Evolutionary conservation across 805 yeast genomes (phyloP), one percentile per base, ranked within the genome.

Genomic region (Metschnikowia vanudenii): DNA sequence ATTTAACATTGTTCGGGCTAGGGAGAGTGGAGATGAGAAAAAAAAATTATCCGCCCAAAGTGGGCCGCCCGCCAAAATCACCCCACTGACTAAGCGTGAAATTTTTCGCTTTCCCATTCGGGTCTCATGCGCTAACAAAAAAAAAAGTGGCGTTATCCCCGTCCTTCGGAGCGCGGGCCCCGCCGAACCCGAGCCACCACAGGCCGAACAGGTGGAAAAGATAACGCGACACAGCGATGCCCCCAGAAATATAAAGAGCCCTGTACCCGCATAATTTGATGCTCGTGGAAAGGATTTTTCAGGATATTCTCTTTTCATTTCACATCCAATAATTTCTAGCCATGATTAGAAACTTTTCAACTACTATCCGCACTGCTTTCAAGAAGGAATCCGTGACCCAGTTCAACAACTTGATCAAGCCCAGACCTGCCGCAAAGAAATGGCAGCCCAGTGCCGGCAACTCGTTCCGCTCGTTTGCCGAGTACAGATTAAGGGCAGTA

Each of bases 381-480:
- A 59, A 63, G 53, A 64, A 64, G 60, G 68, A 63, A 45, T 53
- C 65, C 30, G 59, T 56, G 29, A 45, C 58, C 14, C 60, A 57
- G 43, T 61, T 60, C 54, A 55, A 53, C 55, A 59, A 58, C 53
- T 50, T 62, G 43, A 47, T 55, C 37, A 51, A 57, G 53, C 52
- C 58, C 30, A 43, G 51, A 36, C 58, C 57, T 18, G 53, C 54
- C 4, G 51, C 53, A 31, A 51, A 56, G 49, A 68, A 66, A 57
- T 69, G 73, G 72, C 58, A 59, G 43, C 74, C 74, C 16, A 65
- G 67, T 16, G 51, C 61, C 39, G 74, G 74, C 32, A 61, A 69
- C 57, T 62, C 73, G 17, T 71, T 68, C 58, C 61, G 74, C 47
- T 62, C 73, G 3, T 72, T 72, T 57, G 74, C 74, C 34, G 76